Evolutionary conservation across 2,329 filamentous ascomycete genomes (phyloP), one percentile per base, ranked within the genome.

Genomic region (Neonectria punicea): DNA sequence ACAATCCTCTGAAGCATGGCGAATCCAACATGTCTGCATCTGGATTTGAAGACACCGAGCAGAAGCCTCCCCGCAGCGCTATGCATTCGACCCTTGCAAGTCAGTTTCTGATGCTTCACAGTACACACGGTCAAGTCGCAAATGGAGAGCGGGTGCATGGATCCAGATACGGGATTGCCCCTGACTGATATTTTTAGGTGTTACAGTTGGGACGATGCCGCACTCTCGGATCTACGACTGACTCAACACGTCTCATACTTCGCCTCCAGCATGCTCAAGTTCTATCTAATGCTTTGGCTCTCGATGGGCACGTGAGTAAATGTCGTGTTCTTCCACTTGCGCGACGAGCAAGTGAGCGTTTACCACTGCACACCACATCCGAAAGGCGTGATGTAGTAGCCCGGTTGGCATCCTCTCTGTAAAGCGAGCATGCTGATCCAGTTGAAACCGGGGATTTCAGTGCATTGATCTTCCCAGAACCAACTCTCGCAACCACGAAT

Each of bases 131-230:
- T n/a, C 9, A 18, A 34, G 36, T 39, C 36, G 11, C 25, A 49
- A 22, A 1, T 25, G 25, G 25, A 5, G 25, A 6, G 60, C 36
- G 41, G 54, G 49, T 39, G 14, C 44, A 46, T 51, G 22, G 36
- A 44, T 43, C 18, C 30, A 57, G 32, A 28, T 22, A 36, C 30
- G 7, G 9, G 25, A 25, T 36, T 62, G 36, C 61, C 61, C 61
- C 61, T 63, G 50, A 63, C 30, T 11, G 43, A 36, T 63, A 63
- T 63, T 63, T 63, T 63, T 63, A 63, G 61, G 50, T 28, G 32
- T 14, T 39, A 58, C 54, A 53, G 49, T 63, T n/a, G 7, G 54
- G 39, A 49, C 46, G n/a, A 8, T 39, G 46, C 44, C 44, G 47
- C 10, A 44, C 22, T 39, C 20, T 47, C 14, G 18, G 46, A 32